Evolutionary conservation across 345 rosid species (phyloP), one percentile per base, ranked within the genome.

Genomic region (Lagerstroemia speciosa): DNA sequence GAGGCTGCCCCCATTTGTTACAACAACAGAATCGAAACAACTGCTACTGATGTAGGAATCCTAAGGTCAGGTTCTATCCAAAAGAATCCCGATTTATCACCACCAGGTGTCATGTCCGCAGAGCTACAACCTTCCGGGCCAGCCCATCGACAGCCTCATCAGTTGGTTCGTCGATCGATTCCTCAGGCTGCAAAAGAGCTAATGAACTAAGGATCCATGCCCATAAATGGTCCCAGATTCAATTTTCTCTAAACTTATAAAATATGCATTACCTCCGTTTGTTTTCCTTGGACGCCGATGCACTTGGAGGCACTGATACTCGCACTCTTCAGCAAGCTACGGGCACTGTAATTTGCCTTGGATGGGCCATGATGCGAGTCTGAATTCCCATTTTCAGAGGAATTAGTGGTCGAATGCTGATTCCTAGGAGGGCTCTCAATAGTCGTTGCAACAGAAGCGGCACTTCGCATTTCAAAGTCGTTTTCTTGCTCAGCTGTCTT

Each of bases 231-330:
- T 41, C 46, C 17, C 2, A 41, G 46, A 41, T 41, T 41, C 46
- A 15, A 41, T 1, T 11, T 41, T 41, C 38, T 41, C 46, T 50
- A 19, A 12, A 4, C 19, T 22, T 50, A 50, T 15, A 24, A 22
- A 50, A 12, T 9, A 32, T 36, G 38, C 17, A 67, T 69, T 41
- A 65, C 74, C 66, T 66, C 66, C 1, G 66, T 43, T 67, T 40
- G 68, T 69, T 68, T 84, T 64, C 71, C 80, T 76, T 85, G 72
- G 67, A 83, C 79, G 60, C 78, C 91, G 43, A 91, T 81, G 62
- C 99, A 91, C 77, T 91, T 86, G 66, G 99, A 89, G 73, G 86
- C 99, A 73, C 97, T 94, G 69, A 94, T 94, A 80, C 97, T 94
- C 46, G 90, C 90, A 78, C 97, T 94, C 83, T 94, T 94, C 81